Evolutionary conservation across 352 stramenopile species (phyloP), one percentile per base, ranked within the genome.

Genomic region (Saprolegnia parasitica): DNA sequence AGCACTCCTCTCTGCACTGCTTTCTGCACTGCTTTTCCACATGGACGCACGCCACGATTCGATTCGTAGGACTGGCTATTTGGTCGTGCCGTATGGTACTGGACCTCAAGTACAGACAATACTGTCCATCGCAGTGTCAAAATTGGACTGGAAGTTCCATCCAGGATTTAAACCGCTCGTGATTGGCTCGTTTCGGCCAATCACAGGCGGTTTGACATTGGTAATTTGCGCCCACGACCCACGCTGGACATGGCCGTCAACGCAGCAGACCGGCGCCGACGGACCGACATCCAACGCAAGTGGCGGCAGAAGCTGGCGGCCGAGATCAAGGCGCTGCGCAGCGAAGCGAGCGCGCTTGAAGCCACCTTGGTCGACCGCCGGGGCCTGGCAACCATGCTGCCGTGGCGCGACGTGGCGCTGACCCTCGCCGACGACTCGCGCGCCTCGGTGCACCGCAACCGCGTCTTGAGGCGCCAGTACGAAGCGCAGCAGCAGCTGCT

Each of bases 241-340:
- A 49, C 8, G 42, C 8, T 49, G 13, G 8, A 9, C 3, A 35
- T 60, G 52, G 8, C 52, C 13, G 52, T n/a, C 13, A 9, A 42
- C 8, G 11, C 42, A 49, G 42, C 13, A n/a, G 11, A 49, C 42
- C 42, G 42, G 13, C 52, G n/a, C 13, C 24, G 52, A 2, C 11
- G 20, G 52, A 60, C 52, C 13, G 52, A 60, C 52, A 60, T 60
- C 35, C 52, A 60, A 60, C 52, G 52, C 24, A 60, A 60, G 35
- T 60, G 52, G 52, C 24, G 52, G 35, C 52, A 60, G 35, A 60
- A 60, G 52, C 24, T 60, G 11, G 13, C 35, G 24, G 52, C 52
- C 20, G 52, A 60, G 52, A 60, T 60, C 35, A n/a, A 16, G 35
- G 24, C 52, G 35, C 35, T 60, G 20, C 24, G 35, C 24, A n/a